These are phyloP conservation scores for Cordyceps farinosa DNA, from an alignment of 2,329 filamentous ascomycete genomes.

Conservation along the genomic window DNA sequence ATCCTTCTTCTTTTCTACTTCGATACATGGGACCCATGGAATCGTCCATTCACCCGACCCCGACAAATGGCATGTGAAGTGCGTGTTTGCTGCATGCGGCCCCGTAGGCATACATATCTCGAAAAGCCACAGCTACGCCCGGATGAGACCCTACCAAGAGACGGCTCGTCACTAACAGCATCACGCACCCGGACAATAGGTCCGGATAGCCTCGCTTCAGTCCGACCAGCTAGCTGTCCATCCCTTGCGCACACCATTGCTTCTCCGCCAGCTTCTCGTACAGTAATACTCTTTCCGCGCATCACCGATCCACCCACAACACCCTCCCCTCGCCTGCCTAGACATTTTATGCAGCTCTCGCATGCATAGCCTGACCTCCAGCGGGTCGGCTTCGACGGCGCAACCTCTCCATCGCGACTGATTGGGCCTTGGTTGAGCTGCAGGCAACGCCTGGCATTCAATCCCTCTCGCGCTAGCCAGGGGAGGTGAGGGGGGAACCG, in stretches of 20 bases:
- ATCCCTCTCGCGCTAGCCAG: constrained; percentile 13
- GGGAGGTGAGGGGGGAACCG: constrained; percentile 9
- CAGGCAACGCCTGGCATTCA: not conserved
- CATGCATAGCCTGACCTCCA: constrained; percentile 13
- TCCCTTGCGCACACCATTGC: not conserved
- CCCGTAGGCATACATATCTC: not conserved
- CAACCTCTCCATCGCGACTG: not conserved
- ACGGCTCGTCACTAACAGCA: not conserved
- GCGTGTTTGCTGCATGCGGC: constrained; percentile 10
- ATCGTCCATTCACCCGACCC: not conserved
- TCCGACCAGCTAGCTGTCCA: not conserved
- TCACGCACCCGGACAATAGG: not conserved
- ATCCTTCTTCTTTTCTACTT: not conserved
- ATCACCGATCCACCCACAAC: constrained; percentile 13
- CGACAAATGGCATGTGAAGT: not conserved
- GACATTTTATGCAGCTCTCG: constrained; percentile 16
- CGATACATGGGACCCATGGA: not conserved
- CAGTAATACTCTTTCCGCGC: constrained; percentile 2
- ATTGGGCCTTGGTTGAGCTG: constrained; percentile 9
- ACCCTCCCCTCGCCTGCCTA: constrained; percentile 10
- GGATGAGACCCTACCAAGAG: not conserved
- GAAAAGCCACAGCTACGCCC: constrained; percentile 13
- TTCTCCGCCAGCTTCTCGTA: constrained; percentile 1
- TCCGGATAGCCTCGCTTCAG: not conserved
- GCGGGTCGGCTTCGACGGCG: constrained; percentile 13